Evolutionary conservation across 805 yeast species (phyloP), one percentile per base, ranked within the genome.

Genomic region (Ogataea angusta): DNA sequence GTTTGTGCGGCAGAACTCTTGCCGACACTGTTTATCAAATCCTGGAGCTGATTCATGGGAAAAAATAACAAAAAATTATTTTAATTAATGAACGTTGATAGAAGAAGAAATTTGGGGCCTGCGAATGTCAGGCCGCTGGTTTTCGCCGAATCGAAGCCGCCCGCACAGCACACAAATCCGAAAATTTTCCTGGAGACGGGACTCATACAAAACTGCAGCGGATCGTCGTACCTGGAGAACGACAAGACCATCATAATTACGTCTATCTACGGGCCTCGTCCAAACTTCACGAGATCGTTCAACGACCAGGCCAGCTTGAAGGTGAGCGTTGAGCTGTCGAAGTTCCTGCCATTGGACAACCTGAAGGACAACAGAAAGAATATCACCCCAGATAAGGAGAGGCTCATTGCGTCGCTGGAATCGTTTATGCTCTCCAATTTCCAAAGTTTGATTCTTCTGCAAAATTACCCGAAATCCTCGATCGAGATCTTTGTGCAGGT

Each of bases 91-190:
- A 38, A 38, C 26, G 28, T 23, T 21, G 97, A 91, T 58, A 77
- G 96, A 70, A 78, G 95, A 71, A 74, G 96, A 60, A 70, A 89
- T n/a, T 56, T 85, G 23, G 96, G 96, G 0, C 97, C 97, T 0
- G 57, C 74, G 0, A 80, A 76, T 49, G 85, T 85, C 1, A 71
- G 67, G 36, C 77, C 78, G 2, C 57, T 83, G 10, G 60, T 57
- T 0, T 72, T 76, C 47, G 66, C 53, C 10, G 25, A 41, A 10
- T 36, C 39, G 29, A 34, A 35, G 33, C 51, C 34, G 40, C 53
- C 30, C 50, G 51, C 25, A 26, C 31, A 45, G 27, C 48, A 50
- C 22, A 37, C 30, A 22, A 42, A 24, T 19, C 8, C 36, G 8
- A 40, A 43, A 40, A 64, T 82, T 31, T 87, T 73, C 64, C 62